Evolutionary conservation across 164 flowering plant genomes (phyloP).

Genomic region (Amborella trichopoda): DNA sequence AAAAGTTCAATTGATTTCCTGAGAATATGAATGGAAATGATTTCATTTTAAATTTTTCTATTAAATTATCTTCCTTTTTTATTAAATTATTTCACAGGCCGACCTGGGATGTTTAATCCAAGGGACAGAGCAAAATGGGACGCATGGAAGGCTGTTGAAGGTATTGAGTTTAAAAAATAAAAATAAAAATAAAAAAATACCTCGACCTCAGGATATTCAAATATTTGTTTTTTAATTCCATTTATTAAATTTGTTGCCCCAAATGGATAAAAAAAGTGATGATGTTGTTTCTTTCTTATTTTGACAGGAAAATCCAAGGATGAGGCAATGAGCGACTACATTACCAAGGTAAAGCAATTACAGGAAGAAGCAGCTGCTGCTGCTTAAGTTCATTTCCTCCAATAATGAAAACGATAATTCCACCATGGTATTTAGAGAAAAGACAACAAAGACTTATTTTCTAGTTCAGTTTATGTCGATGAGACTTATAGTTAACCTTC

Average conservation of each 20-base stretch:
- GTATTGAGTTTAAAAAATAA: conserved; percentile 13
- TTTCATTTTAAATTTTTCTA: too few species aligned
- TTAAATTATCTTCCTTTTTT: too few species aligned
- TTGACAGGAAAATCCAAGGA: conserved; percentile 42
- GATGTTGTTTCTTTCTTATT: neutral
- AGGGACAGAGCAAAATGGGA: conserved; percentile 66
- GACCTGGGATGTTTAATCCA: conserved; percentile 49
- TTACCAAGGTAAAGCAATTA: conserved; percentile 61
- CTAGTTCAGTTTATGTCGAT: too few species aligned
- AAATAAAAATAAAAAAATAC: too few species aligned
- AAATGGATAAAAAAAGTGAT: neutral
- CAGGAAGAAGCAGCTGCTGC: conserved; percentile 37
- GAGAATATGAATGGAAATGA: too few species aligned
- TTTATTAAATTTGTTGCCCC: neutral
- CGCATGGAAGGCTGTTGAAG: conserved; percentile 70
- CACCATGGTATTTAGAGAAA: too few species aligned
- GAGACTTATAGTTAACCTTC: too few species aligned
- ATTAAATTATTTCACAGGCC: conserved; percentile 32
- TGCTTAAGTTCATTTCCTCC: conserved; percentile 11
- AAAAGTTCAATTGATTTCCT: too few species aligned
- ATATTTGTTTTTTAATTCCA: neutral
- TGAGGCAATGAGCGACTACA: conserved; percentile 55
- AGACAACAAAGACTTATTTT: too few species aligned
- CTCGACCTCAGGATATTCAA: neutral
- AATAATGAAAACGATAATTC: too few species aligned